Evolutionary conservation across 495 filamentous ascomycete species (phyloP), one percentile per base, ranked within the genome.

Genomic region (Trichoderma erinaceum): DNA sequence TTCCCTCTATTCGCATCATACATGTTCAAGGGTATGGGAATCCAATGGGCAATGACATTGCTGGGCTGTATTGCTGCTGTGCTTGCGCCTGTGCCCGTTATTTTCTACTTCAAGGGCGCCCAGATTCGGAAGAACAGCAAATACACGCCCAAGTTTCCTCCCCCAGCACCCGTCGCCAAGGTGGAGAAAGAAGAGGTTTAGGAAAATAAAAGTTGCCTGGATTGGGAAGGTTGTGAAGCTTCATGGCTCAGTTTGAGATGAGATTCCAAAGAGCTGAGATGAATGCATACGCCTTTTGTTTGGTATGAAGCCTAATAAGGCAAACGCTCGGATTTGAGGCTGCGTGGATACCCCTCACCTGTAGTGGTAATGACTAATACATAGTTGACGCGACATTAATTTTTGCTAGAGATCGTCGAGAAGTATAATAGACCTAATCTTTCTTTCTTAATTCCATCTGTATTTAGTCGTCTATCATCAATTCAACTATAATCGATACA

Each of bases 31-130:
- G 25, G 25, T 1, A 15, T 29, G 25, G 56, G 56, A 2, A 61
- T 61, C 11, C 56, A 61, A 32, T 32, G 56, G 56, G 25, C 56
- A 29, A 27, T 61, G 23, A 61, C 50, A 23, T 11, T 56, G n/a
- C 16, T 56, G 16, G 50, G 50, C 2, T 56, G 50, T 25, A n/a
- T 56, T 16, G 50, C 50, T 7, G 18, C n/a, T 56, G 16, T 56
- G n/a, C 50, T 56, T 11, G 50, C 50, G n/a, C 21, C 21, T 25
- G 50, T 56, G 50, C 50, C 50, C n/a, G 21, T 56, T 11, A 56
- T 56, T 11, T 56, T 56, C 50, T 56, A 56, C 50, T 11, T 56
- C 50, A 56, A 56, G n/a, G 50, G 50, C 18, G 50, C 50, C 18
- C 18, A 56, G 50, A 56, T 56, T 25, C 50, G 50, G 0, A 21